Evolutionary conservation across 2,329 filamentous ascomycete species (phyloP), one percentile per base, ranked within the genome.

Genomic region (Geoglossum cookeanum): DNA sequence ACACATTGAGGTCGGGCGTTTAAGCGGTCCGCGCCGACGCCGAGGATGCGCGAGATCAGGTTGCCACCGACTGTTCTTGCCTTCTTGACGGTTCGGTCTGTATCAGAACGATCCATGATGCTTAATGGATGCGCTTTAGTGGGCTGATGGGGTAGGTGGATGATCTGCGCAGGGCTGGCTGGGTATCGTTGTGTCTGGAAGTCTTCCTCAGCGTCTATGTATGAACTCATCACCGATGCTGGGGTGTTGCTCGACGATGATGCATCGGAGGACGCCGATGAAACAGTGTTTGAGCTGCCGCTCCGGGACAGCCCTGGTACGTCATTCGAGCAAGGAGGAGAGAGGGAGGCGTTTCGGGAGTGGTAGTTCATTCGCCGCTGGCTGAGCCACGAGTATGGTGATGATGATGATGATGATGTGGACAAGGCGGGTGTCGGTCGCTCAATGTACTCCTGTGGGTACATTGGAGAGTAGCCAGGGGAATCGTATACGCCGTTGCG

Each of bases 261-360:
- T 27, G 62, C 61, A 42, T 42, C 37, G 0, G 66, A 68, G 29
- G 66, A 68, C 35, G 65, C 66, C 53, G 63, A 59, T 29, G 64
- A 60, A 33, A 61, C 39, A 61, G 60, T 56, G 53, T 66, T 65
- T 32, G 59, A 58, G 7, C 66, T 68, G 47, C 64, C 64, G 45
- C 64, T 66, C 55, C 66, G 66, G 17, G 64, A 63, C 32, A 70
- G 66, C 54, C 59, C 63, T 8, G 69, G 68, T 27, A 69, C 62
- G 48, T 69, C 67, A n/a, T 62, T 62, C 3, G 65, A 63, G 9
- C 65, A 65, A 9, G 69, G 69, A 51, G 68, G 67, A 9, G 68
- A 69, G 52, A 67, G 60, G 59, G 59, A 59, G 48, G 60, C 58
- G 64, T 29, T 61, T 58, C 8, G 60, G 60, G 22, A 64, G 62